Conservation (phyloP, 768 basidiomycete species). For the Mycena galericulata region DNA sequence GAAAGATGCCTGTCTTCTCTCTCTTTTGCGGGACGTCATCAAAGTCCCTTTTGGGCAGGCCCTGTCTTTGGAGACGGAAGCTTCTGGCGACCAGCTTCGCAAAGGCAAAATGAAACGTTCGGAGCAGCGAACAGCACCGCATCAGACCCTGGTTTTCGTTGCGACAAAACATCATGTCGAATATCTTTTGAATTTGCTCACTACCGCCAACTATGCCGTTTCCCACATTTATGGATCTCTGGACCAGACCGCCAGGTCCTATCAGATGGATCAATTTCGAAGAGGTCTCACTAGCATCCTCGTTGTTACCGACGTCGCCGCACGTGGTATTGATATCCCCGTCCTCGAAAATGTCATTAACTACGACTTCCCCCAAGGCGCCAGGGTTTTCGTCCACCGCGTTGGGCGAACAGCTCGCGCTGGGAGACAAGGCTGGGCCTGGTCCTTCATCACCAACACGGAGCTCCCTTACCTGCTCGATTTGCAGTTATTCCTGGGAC, state of each 20-base stretch:
- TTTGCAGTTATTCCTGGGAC: conserved; percentile 90
- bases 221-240: conserved; percentile 97
- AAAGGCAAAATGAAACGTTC: conserved; percentile 66
- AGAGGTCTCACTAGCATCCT: conserved; percentile 82
- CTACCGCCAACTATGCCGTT: conserved; percentile 85
- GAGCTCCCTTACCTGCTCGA: conserved; percentile 95
- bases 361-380: conserved; percentile 96
- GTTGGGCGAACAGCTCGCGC: conserved; percentile 97
- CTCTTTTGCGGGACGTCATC: conserved; percentile 89
- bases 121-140: conserved; percentile 70
- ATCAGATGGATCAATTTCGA: conserved; percentile 93
- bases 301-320: conserved; percentile 98
- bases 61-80: conserved; percentile 44
- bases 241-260: conserved; percentile 89
- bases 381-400: conserved; percentile 94
- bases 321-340: conserved; percentile 98
- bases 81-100: conserved; percentile 50
- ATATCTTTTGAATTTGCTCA: conserved; percentile 85
- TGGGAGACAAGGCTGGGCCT: conserved; percentile 95
- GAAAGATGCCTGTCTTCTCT: conserved; percentile 92
- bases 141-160: conserved; percentile 94
- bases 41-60: conserved; percentile 72
- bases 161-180: conserved; percentile 99
- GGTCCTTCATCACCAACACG: conserved; percentile 88
- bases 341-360: conserved; percentile 97